These are phyloP conservation scores for Lyophyllum atratum DNA, from an alignment of 768 basidiomycete species.

Conservation along the genomic window DNA sequence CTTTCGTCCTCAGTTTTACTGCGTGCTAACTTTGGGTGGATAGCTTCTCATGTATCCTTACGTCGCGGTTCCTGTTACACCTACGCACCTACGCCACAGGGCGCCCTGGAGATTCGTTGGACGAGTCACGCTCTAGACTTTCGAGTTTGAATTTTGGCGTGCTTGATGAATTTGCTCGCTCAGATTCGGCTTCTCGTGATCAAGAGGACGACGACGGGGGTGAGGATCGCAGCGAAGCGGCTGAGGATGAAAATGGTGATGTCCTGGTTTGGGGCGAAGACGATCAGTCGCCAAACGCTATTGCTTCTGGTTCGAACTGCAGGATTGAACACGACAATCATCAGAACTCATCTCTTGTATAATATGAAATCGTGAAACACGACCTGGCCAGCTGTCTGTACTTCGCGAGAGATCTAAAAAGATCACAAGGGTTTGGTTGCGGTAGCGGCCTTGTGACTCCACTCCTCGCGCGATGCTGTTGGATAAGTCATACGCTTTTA, in stretches of 20 bases:
- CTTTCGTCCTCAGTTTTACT: not conserved
- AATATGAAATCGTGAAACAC: not conserved
- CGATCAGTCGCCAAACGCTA: not conserved
- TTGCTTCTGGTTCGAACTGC: not conserved
- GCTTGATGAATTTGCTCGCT: conserved; percentile 9
- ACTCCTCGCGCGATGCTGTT: too few relatives aligned
- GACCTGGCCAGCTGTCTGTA: too few relatives aligned
- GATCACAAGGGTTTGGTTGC: too few relatives aligned
- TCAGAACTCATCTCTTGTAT: not conserved
- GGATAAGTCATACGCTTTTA: too few relatives aligned
- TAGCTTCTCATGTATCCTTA: conserved; percentile 17
- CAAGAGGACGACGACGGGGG: not conserved
- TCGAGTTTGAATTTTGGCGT: conserved; percentile 10
- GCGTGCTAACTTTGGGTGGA: not conserved
- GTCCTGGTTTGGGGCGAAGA: not conserved
- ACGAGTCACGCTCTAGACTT: not conserved
- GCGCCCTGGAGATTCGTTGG: not conserved
- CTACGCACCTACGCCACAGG: conserved; percentile 2
- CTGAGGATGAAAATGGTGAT: not conserved
- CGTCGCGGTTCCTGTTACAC: conserved; percentile 15
- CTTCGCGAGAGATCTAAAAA: too few relatives aligned
- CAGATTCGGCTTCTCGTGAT: not conserved
- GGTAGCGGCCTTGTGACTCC: too few relatives aligned
- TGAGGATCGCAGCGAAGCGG: too few relatives aligned
- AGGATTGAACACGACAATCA: not conserved